These are phyloP conservation scores for Phyllosticta capitalensis DNA, from an alignment of 2,329 filamentous ascomycete genomes.

Conservation along the genomic window DNA sequence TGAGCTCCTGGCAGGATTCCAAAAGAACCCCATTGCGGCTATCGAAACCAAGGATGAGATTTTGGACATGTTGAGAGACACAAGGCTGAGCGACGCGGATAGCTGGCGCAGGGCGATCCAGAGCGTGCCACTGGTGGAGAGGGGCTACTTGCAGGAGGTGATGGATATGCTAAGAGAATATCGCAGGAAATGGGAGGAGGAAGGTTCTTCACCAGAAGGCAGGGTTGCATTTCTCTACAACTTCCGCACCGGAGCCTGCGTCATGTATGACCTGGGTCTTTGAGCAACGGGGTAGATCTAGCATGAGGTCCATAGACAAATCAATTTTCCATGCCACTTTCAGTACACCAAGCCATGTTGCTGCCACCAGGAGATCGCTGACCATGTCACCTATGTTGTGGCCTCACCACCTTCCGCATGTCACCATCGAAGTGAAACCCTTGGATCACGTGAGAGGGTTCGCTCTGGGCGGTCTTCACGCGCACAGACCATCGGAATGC, in stretches of 20 bases:
- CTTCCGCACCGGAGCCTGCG: constrained; percentile 71
- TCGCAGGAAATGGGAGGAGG: constrained; percentile 48
- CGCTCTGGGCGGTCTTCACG: neutral
- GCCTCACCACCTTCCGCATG: too few species aligned
- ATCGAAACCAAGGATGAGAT: constrained; percentile 82
- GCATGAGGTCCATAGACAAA: too few species aligned
- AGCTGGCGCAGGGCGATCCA: constrained; percentile 78
- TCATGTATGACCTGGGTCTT: constrained; percentile 68
- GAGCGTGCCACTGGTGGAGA: constrained; percentile 62
- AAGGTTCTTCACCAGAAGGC: constrained; percentile 28
- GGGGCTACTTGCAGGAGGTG: constrained; percentile 73
- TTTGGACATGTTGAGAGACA: constrained; percentile 65
- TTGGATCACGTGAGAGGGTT: neutral
- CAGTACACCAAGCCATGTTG: too few species aligned
- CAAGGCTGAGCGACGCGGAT: constrained; percentile 68
- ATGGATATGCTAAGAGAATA: constrained; percentile 63
- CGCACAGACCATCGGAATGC: neutral
- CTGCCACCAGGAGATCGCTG: too few species aligned
- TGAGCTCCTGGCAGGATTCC: constrained; percentile 58
- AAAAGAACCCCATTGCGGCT: constrained; percentile 67
- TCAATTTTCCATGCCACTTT: too few species aligned
- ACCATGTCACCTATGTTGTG: too few species aligned
- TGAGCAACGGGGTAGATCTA: neutral
- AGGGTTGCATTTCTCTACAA: constrained; percentile 85
- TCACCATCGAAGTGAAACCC: too few species aligned